Evolutionary conservation across 352 stramenopile species (phyloP), one percentile per base, ranked within the genome.

Genomic region (Elongisporangium senticosum): DNA sequence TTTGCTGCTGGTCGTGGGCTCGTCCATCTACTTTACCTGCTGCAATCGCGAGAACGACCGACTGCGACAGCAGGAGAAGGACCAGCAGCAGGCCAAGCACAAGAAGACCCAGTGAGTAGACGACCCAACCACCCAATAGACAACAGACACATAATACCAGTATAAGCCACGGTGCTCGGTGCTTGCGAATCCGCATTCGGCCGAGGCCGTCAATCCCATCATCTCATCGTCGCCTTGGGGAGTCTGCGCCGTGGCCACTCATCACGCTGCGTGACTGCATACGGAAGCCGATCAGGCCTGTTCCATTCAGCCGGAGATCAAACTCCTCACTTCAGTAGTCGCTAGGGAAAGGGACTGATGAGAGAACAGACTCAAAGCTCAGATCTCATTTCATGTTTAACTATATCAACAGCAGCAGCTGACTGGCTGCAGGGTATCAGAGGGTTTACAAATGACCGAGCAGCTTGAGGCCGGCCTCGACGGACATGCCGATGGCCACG

Each of bases 21-120:
- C 84, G 33, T 83, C 80, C 7, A 75, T 95, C 51, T 96, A 96
- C 71, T 96, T 96, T 58, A 71, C 71, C 52, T 84, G 79, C 51
- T 72, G 90, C 49, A 87, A 87, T 53, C 58, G 61, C 15, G 50
- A 67, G 17, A 48, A 62, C 7, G 69, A 73, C 33, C 33, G 33
- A 43, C 33, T 43, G 33, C 33, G 33, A 17, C 63, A 58, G 33
- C 59, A 75, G 53, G 75, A 72, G 53, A 63, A 39, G 39, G 59
- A 56, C 2, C 23, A 26, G 23, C 23, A 37, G 50, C 57, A 40
- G 40, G 7, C 17, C 33, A 55, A 33, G 49, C 49, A 26, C 17
- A 52, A 52, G 49, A 69, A 65, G 53, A 53, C 37, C 7, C 51
- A 67, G 22, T 63, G n/a, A 59, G 19, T 17, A 53, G 51, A 13